phyloP scores from a whole-genome alignment of 495 filamentous ascomycete species.

The Penicillium coprophilum region DNA sequence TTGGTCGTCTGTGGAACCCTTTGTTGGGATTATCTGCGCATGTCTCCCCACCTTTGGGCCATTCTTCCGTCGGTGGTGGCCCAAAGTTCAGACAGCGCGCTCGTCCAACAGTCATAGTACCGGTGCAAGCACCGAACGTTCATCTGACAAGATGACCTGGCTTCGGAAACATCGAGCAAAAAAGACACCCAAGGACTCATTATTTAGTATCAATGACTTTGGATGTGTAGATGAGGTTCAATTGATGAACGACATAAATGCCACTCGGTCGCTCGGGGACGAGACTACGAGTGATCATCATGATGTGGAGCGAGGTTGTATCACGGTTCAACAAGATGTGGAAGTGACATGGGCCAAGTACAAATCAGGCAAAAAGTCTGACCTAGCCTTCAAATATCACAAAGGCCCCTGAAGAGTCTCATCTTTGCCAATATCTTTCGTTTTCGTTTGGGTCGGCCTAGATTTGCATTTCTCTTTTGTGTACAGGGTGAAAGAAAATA shows the following conservation, averaged over 20 bases:
- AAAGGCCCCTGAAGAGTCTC: neutral
- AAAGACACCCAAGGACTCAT: neutral
- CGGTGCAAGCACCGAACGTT: neutral
- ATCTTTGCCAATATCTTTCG: neutral
- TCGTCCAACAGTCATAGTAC: neutral
- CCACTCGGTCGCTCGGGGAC: neutral
- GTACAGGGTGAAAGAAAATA: neutral
- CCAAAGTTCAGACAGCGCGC: neutral
- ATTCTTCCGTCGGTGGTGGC: constrained; percentile 1
- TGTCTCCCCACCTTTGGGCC: constrained; percentile 3
- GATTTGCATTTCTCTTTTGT: neutral
- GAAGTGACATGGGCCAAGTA: neutral
- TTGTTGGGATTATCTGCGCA: neutral
- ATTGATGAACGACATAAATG: neutral
- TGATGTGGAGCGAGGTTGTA: neutral
- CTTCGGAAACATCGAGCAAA: neutral
- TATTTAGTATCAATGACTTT: neutral
- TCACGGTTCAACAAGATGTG: neutral
- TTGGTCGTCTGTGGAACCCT: constrained; percentile 4
- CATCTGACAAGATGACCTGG: neutral
- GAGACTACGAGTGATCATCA: neutral
- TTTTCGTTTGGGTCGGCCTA: neutral
- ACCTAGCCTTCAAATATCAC: neutral
- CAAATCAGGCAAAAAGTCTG: neutral
- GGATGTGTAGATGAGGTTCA: neutral